Evolutionary conservation across 495 filamentous ascomycete species (phyloP), one percentile per base, ranked within the genome.

Genomic region (Immersiella caudata): DNA sequence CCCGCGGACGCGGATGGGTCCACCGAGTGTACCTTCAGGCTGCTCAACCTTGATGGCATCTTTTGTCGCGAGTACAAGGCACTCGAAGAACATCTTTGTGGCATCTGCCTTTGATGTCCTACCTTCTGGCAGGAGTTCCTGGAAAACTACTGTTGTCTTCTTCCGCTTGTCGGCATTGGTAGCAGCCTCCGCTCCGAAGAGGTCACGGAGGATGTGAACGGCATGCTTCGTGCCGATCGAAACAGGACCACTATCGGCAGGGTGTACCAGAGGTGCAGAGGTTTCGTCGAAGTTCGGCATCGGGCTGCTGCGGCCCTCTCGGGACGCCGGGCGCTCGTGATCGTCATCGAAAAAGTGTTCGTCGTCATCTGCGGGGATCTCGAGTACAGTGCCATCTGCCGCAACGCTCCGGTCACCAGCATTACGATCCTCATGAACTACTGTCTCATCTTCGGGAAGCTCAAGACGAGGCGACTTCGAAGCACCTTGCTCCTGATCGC

Each of bases 1-100:
- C 65, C 89, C 91, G 60, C 91, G 85, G 57, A 99, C 90, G 50
- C 89, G 81, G 69, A 99, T 90, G 9, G 88, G 86, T 4, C 86
- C 90, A 54, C 93, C 93, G 49, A 97, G 85, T 35, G 84, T 78
- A 18, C 87, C 85, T 57, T 87, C 83, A n/a, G 83, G 81, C 79
- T 99, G 95, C 74, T 97, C 94, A n/a, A 97, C 92, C 76, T 96
- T 94, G 74, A 99, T 91, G 40, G 95, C 95, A 78, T 98, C 96
- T 83, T 98, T 98, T 14, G 95, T 99, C 12, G 96, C 96, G 59
- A 99, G 81, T 6, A 98, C 95, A 50, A 99, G 82, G 40, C 94
- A 88, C 79, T 99, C 96, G 67, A 98, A 98, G 81, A 99, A 99
- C 94, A 99, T 97, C 83, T 97, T 97, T 49, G 95, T 97, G 2